phyloP scores from a whole-genome alignment of 371 early-diverging fungal genomes.

The Choanephora cucurbitarum region DNA sequence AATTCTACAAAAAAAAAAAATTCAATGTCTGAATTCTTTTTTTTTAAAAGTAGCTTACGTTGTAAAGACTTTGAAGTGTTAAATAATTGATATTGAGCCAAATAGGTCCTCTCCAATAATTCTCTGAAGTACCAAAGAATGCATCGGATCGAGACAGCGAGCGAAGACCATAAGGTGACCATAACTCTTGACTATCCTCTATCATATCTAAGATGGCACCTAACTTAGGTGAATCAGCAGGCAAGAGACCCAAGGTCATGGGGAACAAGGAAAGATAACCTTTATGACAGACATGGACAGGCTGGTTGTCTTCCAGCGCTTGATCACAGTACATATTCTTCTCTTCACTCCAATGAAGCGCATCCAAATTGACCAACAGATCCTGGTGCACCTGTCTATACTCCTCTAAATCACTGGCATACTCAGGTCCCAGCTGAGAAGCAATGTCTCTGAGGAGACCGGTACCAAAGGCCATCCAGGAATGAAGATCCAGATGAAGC shows the following conservation, averaged over 20 bases:
- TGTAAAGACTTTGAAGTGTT: conserved; percentile 72
- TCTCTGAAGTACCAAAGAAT: conserved; percentile 80
- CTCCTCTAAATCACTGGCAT: conserved; percentile 53
- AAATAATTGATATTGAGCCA: conserved; percentile 96
- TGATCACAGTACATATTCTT: conserved; percentile 80
- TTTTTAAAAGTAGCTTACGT: conserved; percentile 34
- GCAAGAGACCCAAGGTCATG: conserved; percentile 74
- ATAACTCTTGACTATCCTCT: conserved; percentile 69
- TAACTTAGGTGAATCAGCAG: conserved; percentile 68
- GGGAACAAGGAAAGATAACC: conserved; percentile 91
- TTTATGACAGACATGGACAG: conserved; percentile 77
- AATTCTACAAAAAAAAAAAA: conserved; percentile 51
- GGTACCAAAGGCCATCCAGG: conserved; percentile 88
- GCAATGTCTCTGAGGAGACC: conserved; percentile 73
- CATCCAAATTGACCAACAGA: conserved; percentile 46
- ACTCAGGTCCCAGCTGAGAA: conserved; percentile 52
- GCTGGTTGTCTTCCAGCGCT: conserved; percentile 52
- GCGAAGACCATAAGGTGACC: conserved; percentile 83
- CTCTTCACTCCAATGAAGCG: conserved; percentile 81
- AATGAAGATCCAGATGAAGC: conserved; percentile 87
- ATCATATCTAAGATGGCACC: conserved; percentile 77
- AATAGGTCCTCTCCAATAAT: conserved; percentile 95
- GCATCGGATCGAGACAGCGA: conserved; percentile 79
- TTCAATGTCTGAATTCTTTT: not conserved
- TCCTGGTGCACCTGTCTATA: conserved; percentile 52